A percentile compares a stretch with the other conserved stretches of the same genome.
Evolutionary conservation across 176 grass and related monocot species (phyloP).

Genomic region (sorghum (Sorghum bicolor)): Sorghum_bicolor_NCBIv3 NC_012870.2:11432001-11432500

Average conservation of each 20-base stretch:
- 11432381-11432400: neutral
- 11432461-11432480: neutral
- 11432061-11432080: neutral
- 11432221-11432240: neutral
- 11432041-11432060: neutral
- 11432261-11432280: neutral
- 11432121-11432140: neutral
- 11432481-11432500: neutral
- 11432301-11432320: neutral
- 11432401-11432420: fast-evolving
- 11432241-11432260: neutral
- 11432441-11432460: neutral
- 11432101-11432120: neutral
- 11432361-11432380: neutral
- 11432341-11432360: neutral
- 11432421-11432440: neutral
- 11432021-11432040: neutral
- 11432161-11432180: neutral
- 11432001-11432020: neutral
- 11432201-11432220: conserved; percentile 14
- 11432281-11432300: neutral
- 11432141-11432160: neutral
- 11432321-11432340: neutral
- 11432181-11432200: neutral
- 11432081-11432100: neutral